These are phyloP conservation scores for Torrubiellomyces zombiae DNA, from an alignment of 2,329 filamentous ascomycete genomes.

Conservation along the genomic window DNA sequence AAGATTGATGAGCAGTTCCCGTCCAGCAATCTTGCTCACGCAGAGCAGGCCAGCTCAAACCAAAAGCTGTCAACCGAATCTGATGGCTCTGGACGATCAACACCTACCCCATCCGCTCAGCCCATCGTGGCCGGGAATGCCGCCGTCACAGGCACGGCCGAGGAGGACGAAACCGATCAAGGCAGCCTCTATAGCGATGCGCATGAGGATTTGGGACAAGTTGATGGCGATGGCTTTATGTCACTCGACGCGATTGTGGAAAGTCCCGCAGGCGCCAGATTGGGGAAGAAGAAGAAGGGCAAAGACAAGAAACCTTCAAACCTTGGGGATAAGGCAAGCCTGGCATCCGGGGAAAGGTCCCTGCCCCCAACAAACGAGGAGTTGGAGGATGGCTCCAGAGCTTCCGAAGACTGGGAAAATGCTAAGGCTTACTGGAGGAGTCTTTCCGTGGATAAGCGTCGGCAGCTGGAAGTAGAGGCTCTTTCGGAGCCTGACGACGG, in stretches of 20 bases:
- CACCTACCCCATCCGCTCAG: constrained; percentile 8
- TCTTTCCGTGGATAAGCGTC: constrained; percentile 44
- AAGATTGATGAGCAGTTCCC: neutral
- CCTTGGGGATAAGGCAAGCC: too few relatives aligned
- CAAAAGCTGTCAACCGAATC: too few relatives aligned
- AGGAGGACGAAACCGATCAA: constrained; percentile 29
- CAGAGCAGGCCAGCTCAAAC: too few relatives aligned
- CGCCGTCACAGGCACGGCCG: constrained; percentile 17
- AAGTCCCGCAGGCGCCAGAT: constrained; percentile 25
- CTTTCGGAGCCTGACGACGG: constrained; percentile 34
- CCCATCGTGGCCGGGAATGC: constrained; percentile 6
- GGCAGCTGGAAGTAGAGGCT: constrained; percentile 42
- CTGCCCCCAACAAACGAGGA: too few relatives aligned
- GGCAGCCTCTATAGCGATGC: constrained; percentile 59
- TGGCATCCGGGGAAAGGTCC: too few relatives aligned
- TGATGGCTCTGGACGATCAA: constrained; percentile 2
- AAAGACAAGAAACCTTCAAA: too few relatives aligned
- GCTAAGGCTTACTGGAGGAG: constrained; percentile 56
- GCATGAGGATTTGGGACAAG: constrained; percentile 52
- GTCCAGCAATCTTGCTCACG: constrained; percentile 3
- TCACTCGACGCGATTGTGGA: constrained; percentile 59
- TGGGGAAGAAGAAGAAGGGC: constrained; percentile 8
- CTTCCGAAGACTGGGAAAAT: constrained; percentile 43
- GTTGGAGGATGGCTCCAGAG: constrained; percentile 2
- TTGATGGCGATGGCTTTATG: constrained; percentile 49